These are phyloP conservation scores for Platismatia glauca DNA, from an alignment of 495 filamentous ascomycete genomes.

Conservation along the genomic window DNA sequence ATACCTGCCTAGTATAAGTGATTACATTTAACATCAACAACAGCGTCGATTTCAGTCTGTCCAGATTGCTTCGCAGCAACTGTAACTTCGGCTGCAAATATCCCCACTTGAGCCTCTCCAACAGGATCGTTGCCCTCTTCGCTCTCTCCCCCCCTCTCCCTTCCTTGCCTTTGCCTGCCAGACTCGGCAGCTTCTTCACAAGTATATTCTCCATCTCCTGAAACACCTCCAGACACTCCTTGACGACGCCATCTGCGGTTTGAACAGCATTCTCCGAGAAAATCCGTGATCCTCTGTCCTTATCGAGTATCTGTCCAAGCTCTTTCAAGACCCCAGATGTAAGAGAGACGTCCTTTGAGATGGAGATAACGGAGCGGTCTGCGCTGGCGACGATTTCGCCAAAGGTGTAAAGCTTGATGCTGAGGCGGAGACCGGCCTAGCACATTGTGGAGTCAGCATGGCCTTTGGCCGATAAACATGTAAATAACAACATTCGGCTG, in stretches of 20 bases:
- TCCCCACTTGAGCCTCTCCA: slow-evolving; percentile 22
- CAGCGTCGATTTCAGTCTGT: slow-evolving; percentile 33
- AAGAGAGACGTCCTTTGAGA: slow-evolving; percentile 34
- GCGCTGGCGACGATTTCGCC: slow-evolving; percentile 29
- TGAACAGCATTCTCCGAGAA: slow-evolving; percentile 26
- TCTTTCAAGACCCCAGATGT: slow-evolving; percentile 29
- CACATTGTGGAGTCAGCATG: too few relatives aligned
- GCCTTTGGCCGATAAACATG: too few relatives aligned
- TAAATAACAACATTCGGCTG: too few relatives aligned
- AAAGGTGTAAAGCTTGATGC: slow-evolving; percentile 32
- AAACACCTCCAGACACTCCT: slow-evolving; percentile 27
- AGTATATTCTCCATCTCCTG: slow-evolving; percentile 27
- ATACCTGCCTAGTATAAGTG: slow-evolving; percentile 28
- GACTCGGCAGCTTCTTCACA: slow-evolving; percentile 14
- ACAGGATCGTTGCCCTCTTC: slow-evolving; percentile 1
- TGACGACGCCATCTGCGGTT: slow-evolving; percentile 21
- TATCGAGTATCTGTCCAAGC: slow-evolving; percentile 25
- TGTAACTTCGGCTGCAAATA: slow-evolving; percentile 27
- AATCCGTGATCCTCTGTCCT: slow-evolving; percentile 23
- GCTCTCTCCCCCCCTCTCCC: neutral
- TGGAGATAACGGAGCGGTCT: slow-evolving; percentile 25
- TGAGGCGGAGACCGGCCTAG: slow-evolving; percentile 30
- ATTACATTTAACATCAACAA: slow-evolving; percentile 33
- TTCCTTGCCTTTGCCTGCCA: neutral
- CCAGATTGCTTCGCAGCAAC: slow-evolving; percentile 26